These are phyloP conservation scores for Dictyostelium citrinum DNA, from an alignment of 78 protist genomes.

Conservation along the genomic window DNA sequence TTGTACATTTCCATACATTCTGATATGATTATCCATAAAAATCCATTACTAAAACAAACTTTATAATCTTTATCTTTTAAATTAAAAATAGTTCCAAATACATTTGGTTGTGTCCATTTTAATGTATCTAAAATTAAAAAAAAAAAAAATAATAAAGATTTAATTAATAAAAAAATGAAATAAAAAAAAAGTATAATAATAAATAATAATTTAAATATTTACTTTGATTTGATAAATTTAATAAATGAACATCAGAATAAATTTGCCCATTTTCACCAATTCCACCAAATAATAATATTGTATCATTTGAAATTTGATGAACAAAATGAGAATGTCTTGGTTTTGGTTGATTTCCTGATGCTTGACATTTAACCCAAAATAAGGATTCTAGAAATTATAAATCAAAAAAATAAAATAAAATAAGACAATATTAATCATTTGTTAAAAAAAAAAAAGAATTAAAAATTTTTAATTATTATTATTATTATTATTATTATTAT, in stretches of 20 bases:
- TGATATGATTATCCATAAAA: slow-evolving; percentile 6
- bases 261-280: slow-evolving; percentile 8
- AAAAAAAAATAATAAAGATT: background rate
- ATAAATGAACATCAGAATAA: slow-evolving; percentile 37
- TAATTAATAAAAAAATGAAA: background rate
- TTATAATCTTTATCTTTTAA: slow-evolving; percentile 27
- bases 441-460: background rate
- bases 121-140: slow-evolving; percentile 1
- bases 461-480: slow-evolving; percentile 42
- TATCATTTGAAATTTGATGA: slow-evolving; percentile 56
- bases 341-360: slow-evolving; percentile 1
- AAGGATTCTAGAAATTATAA: background rate
- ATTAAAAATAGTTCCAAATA: background rate
- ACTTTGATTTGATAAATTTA: slow-evolving; percentile 36
- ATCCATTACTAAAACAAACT: slow-evolving; percentile 2
- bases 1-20: slow-evolving; percentile 9
- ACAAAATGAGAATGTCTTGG: slow-evolving; percentile 47
- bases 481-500: background rate
- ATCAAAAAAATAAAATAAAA: background rate
- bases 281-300: slow-evolving; percentile 41
- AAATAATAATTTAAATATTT: background rate
- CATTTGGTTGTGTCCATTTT: slow-evolving; percentile 44
- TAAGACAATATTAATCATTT: background rate
- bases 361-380: slow-evolving; percentile 19
- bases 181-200: background rate